These are phyloP conservation scores for Diospyros kaki DNA, from an alignment of 148 eudicot genomes.

Conservation along the genomic window DNA sequence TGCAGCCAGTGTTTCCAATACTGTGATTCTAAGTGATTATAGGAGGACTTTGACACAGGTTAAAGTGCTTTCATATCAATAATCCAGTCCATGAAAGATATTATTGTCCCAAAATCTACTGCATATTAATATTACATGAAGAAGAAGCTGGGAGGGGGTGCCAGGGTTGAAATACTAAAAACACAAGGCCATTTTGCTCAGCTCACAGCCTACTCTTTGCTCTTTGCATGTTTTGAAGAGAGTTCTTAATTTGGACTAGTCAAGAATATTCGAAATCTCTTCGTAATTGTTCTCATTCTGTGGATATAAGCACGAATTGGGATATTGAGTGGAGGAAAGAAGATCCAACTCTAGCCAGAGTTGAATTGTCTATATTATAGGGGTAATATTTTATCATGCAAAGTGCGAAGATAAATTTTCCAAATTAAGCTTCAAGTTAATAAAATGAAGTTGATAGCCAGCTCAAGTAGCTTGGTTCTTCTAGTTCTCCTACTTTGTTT, in stretches of 20 bases:
- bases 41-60: constrained; percentile 20
- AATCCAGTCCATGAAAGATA: constrained; percentile 21
- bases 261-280: background rate
- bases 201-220: constrained; percentile 17
- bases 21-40: constrained; percentile 26
- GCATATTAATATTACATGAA: constrained; percentile 22
- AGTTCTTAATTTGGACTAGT: background rate
- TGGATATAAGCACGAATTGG: no score
- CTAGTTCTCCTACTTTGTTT: no score
- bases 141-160: constrained; percentile 21
- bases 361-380: no score
- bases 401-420: no score
- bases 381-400: no score
- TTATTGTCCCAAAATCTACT: constrained; percentile 24
- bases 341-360: no score
- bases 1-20: constrained; percentile 15
- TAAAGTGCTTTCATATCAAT: constrained; percentile 12
- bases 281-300: no score
- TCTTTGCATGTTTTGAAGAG: constrained; percentile 12
- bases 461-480: no score
- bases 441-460: no score
- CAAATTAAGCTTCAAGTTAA: no score
- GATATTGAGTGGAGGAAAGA: no score
- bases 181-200: constrained; percentile 35
- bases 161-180: constrained; percentile 15